These are phyloP conservation scores for Centaurea solstitialis DNA, from an alignment of 129 eudicot genomes.

Conservation along the genomic window DNA sequence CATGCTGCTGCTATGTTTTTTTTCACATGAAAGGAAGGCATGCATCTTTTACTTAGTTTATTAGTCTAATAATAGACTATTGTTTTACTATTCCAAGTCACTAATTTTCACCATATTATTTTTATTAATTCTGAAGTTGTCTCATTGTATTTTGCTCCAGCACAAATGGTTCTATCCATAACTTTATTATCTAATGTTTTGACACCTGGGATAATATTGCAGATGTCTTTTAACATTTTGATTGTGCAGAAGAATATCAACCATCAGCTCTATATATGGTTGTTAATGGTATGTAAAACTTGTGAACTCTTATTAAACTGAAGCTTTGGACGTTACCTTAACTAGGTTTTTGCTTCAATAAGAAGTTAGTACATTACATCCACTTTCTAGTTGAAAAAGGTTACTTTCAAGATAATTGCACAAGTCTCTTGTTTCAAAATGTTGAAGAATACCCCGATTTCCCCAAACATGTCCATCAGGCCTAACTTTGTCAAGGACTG, in stretches of 20 bases:
- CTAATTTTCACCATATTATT: neutral
- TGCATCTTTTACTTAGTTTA: neutral
- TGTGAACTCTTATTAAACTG: neutral
- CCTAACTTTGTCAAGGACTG: slow-evolving; percentile 59
- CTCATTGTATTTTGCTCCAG: neutral
- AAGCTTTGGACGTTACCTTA: slow-evolving; percentile 16
- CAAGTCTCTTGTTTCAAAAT: neutral
- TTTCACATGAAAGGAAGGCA: neutral
- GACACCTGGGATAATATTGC: slow-evolving; percentile 12
- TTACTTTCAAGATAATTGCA: slow-evolving; percentile 8
- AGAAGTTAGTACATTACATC: neutral
- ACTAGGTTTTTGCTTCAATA: slow-evolving; percentile 15
- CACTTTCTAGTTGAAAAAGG: neutral
- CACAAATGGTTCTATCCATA: slow-evolving; percentile 1
- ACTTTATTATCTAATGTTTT: neutral
- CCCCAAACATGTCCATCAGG: slow-evolving; percentile 68
- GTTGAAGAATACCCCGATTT: slow-evolving; percentile 68
- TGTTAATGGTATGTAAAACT: slow-evolving; percentile 23
- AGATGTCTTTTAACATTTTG: slow-evolving; percentile 22
- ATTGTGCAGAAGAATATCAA: slow-evolving; percentile 17
- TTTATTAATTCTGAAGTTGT: neutral
- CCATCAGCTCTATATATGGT: slow-evolving; percentile 5
- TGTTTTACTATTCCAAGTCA: neutral
- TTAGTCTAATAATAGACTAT: neutral
- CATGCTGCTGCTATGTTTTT: slow-evolving; percentile 7